phyloP scores from a whole-genome alignment of 2,329 filamentous ascomycete species.

The Calycina herbarum region DNA sequence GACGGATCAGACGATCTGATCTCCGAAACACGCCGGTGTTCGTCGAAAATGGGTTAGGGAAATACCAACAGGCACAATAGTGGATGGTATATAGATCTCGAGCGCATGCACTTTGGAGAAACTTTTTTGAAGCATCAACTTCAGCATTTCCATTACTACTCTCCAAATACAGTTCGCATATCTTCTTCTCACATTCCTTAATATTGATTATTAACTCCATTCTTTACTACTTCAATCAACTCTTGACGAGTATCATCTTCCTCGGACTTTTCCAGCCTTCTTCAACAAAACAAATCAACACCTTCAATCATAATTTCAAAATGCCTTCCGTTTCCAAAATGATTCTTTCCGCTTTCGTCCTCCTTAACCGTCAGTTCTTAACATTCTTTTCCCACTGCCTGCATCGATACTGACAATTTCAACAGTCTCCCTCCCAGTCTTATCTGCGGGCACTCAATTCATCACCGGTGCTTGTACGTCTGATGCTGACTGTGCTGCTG shows the following conservation, averaged over 20 bases:
- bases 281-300: background rate
- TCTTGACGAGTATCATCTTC: background rate
- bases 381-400: background rate
- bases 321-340: conserved; percentile 13
- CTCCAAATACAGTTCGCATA: background rate
- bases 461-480: conserved; percentile 16
- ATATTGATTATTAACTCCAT: conserved; percentile 10
- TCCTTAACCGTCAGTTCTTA: conserved; percentile 12
- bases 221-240: conserved; percentile 6
- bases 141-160: background rate
- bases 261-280: background rate
- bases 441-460: conserved; percentile 18
- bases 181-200: conserved; percentile 10
- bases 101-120: background rate
- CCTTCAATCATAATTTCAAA: conserved; percentile 1
- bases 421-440: conserved; percentile 9
- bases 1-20: conserved; percentile 13
- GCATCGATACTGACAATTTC: background rate
- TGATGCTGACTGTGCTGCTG: conserved; percentile 21
- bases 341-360: conserved; percentile 14
- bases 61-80: background rate
- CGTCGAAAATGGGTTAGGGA: background rate
- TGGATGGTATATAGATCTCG: background rate
- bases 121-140: background rate
- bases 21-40: background rate